Evolutionary conservation across 495 filamentous ascomycete species (phyloP).

Genomic region (Penicillium malachiteum): DNA sequence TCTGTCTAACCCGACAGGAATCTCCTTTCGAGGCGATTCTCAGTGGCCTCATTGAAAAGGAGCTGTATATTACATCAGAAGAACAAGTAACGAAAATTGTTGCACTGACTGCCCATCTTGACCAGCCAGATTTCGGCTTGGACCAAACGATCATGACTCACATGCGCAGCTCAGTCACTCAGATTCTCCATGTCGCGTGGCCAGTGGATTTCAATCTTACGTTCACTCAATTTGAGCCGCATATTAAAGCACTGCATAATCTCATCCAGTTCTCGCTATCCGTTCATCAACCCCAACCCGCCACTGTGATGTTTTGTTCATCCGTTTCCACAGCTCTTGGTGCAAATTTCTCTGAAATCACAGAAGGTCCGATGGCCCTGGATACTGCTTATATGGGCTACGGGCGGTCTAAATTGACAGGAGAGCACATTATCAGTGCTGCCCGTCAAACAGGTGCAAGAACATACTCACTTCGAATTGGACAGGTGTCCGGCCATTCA

Average conservation of each 20-base stretch:
- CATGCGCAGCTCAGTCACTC: constrained; percentile 42
- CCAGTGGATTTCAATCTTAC: constrained; percentile 57
- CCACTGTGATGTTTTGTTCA: constrained; percentile 51
- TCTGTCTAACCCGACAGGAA: constrained; percentile 51
- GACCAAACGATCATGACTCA: constrained; percentile 24
- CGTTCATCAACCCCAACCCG: constrained; percentile 39
- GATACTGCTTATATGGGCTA: constrained; percentile 52
- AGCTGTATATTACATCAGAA: constrained; percentile 24
- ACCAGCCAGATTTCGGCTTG: constrained; percentile 45
- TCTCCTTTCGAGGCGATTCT: constrained; percentile 26
- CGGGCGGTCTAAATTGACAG: constrained; percentile 56
- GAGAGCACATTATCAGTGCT: constrained; percentile 49
- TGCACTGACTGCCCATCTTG: constrained; percentile 39
- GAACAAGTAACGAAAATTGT: constrained; percentile 34
- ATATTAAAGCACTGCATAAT: constrained; percentile 52
- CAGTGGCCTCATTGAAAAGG: constrained; percentile 33
- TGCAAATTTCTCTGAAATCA: constrained; percentile 29
- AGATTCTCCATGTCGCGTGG: constrained; percentile 59
- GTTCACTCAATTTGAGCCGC: constrained; percentile 37
- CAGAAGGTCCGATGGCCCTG: constrained; percentile 43
- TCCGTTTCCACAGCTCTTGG: constrained; percentile 50
- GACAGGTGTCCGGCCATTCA: constrained; percentile 57
- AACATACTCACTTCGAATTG: constrained; percentile 54
- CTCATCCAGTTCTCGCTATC: constrained; percentile 54
- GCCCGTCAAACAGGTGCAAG: constrained; percentile 37